Conservation (phyloP, 768 basidiomycete genomes). For the Clitopilus hobsonii region DNA sequence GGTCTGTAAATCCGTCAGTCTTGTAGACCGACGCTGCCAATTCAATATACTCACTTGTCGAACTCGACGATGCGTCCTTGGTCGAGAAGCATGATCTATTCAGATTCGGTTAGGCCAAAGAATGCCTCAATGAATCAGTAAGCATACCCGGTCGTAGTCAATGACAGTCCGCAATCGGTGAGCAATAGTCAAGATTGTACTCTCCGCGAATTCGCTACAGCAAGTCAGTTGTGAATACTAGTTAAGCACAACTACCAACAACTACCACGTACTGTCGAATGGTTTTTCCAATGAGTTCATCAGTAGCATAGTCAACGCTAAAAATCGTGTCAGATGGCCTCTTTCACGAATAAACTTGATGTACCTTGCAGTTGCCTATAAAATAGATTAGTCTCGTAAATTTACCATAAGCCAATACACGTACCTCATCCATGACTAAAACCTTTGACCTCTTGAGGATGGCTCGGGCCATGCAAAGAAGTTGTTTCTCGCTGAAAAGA, state of each 20-base stretch:
- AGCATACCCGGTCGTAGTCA: slow-evolving; percentile 72
- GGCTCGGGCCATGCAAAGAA: slow-evolving; percentile 83
- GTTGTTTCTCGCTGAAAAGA: slow-evolving; percentile 61
- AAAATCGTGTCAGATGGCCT: slow-evolving; percentile 4
- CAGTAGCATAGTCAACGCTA: slow-evolving; percentile 85
- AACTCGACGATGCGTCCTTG: slow-evolving; percentile 78
- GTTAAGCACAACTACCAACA: neutral
- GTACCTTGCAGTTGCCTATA: slow-evolving; percentile 67
- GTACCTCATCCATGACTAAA: slow-evolving; percentile 78
- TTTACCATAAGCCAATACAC: neutral
- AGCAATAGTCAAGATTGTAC: slow-evolving; percentile 81
- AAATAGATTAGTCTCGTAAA: slow-evolving; percentile 6
- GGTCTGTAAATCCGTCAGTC: slow-evolving; percentile 33
- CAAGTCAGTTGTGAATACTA: neutral
- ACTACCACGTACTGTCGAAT: slow-evolving; percentile 60
- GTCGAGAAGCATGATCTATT: slow-evolving; percentile 72
- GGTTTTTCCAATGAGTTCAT: slow-evolving; percentile 80
- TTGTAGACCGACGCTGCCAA: neutral
- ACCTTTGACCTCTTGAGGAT: slow-evolving; percentile 72
- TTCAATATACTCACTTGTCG: slow-evolving; percentile 38
- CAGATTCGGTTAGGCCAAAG: neutral
- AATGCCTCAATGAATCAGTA: neutral
- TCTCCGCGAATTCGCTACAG: slow-evolving; percentile 72
- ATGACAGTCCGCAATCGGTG: slow-evolving; percentile 78
- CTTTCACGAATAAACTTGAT: neutral